Conservation (phyloP, 495 filamentous ascomycete genomes). For the Bacidia gigantensis region DNA sequence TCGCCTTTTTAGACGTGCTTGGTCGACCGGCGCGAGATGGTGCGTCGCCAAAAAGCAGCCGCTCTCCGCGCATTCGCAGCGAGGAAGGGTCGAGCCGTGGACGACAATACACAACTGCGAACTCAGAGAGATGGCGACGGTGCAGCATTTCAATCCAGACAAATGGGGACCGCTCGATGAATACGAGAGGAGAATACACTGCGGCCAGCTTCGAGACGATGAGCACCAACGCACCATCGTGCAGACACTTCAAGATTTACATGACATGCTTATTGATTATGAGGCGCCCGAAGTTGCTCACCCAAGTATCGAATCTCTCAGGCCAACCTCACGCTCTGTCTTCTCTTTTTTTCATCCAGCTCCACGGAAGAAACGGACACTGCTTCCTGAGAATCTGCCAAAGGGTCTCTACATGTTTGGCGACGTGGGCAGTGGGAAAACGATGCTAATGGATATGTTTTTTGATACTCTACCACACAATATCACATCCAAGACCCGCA, state of each 20-base stretch:
- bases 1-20: too few species aligned
- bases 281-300: slow-evolving; percentile 56
- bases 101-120: neutral
- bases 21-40: too few species aligned
- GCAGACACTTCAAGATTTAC: slow-evolving; percentile 73
- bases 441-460: slow-evolving; percentile 99
- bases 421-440: slow-evolving; percentile 96
- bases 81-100: too few species aligned
- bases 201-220: slow-evolving; percentile 66
- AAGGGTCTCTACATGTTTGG: slow-evolving; percentile 91
- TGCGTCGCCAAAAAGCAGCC: too few species aligned
- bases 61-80: too few species aligned
- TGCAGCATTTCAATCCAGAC: slow-evolving; percentile 13
- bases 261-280: slow-evolving; percentile 69
- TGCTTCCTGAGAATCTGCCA: slow-evolving; percentile 59
- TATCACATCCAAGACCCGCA: slow-evolving; percentile 76
- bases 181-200: slow-evolving; percentile 66
- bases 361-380: slow-evolving; percentile 25
- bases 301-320: slow-evolving; percentile 59
- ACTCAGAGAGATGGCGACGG: slow-evolving; percentile 2
- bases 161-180: slow-evolving; percentile 63
- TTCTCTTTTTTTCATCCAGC: slow-evolving; percentile 55
- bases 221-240: slow-evolving; percentile 92
- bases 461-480: slow-evolving; percentile 79
- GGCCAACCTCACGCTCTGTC: slow-evolving; percentile 37